A percentile compares a stretch with the other conserved stretches of the same genome.
These are phyloP conservation scores for Trametes meyenii DNA, from an alignment of 768 basidiomycete species.

Conservation along the genomic window DNA sequence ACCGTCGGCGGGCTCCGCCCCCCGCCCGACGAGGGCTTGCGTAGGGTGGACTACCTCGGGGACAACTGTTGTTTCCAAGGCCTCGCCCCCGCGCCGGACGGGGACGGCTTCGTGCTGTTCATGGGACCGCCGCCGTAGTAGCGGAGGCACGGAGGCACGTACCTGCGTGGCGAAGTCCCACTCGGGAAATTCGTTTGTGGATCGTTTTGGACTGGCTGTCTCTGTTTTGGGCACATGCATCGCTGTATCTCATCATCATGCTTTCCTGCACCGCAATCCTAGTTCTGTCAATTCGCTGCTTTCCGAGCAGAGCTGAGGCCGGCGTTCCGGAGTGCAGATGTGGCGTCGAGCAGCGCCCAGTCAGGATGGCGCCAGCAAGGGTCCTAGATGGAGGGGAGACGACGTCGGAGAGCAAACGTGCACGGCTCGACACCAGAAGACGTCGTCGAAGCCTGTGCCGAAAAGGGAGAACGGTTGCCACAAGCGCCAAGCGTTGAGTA, in stretches of 20 bases:
- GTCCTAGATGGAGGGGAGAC: not conserved
- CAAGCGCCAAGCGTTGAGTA: conserved; percentile 11
- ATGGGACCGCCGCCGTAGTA: conserved; percentile 30
- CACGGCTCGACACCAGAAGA: not conserved
- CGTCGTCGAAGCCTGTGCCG: conserved; percentile 1
- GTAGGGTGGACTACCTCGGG: conserved; percentile 52
- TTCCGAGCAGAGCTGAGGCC: not conserved
- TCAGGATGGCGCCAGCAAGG: not conserved
- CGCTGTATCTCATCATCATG: not conserved
- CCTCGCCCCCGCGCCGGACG: conserved; percentile 51
- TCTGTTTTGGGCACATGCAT: not conserved
- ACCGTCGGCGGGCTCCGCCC: conserved; percentile 28
- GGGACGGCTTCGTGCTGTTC: conserved; percentile 43
- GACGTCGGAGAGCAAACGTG: not conserved
- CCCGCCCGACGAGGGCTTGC: conserved; percentile 33
- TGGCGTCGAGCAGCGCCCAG: conserved; percentile 4
- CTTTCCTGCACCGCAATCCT: conserved; percentile 5
- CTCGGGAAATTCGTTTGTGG: conserved; percentile 9
- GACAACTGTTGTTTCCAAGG: conserved; percentile 53
- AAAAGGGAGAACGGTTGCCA: not conserved
- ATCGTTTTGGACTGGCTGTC: not conserved
- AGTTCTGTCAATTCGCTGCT: not conserved
- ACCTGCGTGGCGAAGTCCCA: not conserved
- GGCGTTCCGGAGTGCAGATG: not conserved
- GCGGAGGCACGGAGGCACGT: not conserved